Percentiles rank a stretch among this genome's conserved stretches.
These are phyloP conservation scores for Westerdykella aurantiaca DNA, from an alignment of 2,329 filamentous ascomycete genomes.

Conservation along the genomic window DNA sequence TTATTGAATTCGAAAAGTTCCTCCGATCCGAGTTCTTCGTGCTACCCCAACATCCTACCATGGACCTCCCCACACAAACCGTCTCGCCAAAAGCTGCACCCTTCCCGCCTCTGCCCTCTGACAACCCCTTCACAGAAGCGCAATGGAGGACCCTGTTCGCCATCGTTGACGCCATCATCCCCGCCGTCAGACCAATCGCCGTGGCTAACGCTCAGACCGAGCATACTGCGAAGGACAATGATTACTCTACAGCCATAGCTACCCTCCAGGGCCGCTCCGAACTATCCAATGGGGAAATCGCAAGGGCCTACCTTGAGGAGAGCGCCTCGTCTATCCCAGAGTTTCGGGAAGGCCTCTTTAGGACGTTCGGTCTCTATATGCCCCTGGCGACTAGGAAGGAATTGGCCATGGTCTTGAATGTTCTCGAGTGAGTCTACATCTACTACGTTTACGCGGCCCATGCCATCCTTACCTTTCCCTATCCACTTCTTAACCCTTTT, in stretches of 20 bases:
- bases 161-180: conserved; percentile 54
- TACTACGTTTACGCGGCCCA: too few relatives aligned
- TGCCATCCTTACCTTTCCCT: too few relatives aligned
- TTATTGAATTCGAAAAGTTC: too few relatives aligned
- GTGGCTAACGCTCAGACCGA: conserved; percentile 36
- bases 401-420: conserved; percentile 48
- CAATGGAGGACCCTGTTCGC: conserved; percentile 57
- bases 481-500: neutral
- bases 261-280: conserved; percentile 26
- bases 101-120: conserved; percentile 43
- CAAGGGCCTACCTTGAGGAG: conserved; percentile 51
- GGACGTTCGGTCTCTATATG: conserved; percentile 46
- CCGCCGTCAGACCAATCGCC: conserved; percentile 48
- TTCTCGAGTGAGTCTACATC: conserved; percentile 45
- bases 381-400: conserved; percentile 45
- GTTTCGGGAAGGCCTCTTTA: conserved; percentile 49
- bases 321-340: conserved; percentile 48
- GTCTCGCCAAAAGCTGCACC: conserved; percentile 37
- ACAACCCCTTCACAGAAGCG: conserved; percentile 46
- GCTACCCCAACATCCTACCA: conserved; percentile 5
- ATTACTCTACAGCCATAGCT: conserved; percentile 45
- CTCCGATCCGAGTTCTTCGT: too few relatives aligned
- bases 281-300: conserved; percentile 35
- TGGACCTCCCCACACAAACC: conserved; percentile 22
- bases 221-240: conserved; percentile 45